These are phyloP conservation scores for Arachnopeziza araneosa DNA, from an alignment of 2,329 filamentous ascomycete species.

Conservation along the genomic window DNA sequence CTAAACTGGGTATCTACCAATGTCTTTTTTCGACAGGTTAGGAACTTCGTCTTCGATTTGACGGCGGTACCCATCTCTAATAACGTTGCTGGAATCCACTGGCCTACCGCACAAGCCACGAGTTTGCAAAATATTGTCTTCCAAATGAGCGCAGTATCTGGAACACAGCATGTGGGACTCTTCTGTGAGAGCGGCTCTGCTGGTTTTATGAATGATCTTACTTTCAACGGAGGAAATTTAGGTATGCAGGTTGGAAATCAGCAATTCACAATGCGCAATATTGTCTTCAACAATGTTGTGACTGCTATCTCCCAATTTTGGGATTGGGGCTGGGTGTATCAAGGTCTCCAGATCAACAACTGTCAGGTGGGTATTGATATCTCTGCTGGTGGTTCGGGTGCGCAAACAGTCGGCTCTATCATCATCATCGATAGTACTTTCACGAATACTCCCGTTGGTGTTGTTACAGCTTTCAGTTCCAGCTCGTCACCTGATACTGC, in stretches of 20 bases:
- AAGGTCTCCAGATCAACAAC: conserved; percentile 45
- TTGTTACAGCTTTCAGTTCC: conserved; percentile 41
- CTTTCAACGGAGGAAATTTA: conserved; percentile 55
- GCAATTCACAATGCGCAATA: conserved; percentile 56
- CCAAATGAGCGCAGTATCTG: conserved; percentile 42
- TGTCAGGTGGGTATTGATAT: conserved; percentile 49
- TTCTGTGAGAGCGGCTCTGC: conserved; percentile 48
- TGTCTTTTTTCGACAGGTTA: conserved; percentile 58
- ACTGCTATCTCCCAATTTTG: conserved; percentile 54
- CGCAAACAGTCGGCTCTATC: conserved; percentile 49
- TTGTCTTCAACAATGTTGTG: conserved; percentile 41
- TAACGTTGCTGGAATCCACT: conserved; percentile 41
- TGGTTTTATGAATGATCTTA: conserved; percentile 53
- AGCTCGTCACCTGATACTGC: conserved; percentile 54
- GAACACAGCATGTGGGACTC: conserved; percentile 49
- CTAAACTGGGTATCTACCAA: conserved; percentile 74
- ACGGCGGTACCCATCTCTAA: conserved; percentile 24
- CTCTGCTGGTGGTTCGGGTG: conserved; percentile 34
- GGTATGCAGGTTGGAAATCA: conserved; percentile 59
- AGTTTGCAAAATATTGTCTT: conserved; percentile 57
- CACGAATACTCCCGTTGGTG: conserved; percentile 43
- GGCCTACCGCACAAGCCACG: conserved; percentile 50
- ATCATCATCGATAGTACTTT: conserved; percentile 51
- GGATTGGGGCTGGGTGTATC: conserved; percentile 56
- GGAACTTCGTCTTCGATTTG: conserved; percentile 61